phyloP scores from a whole-genome alignment of 345 rosid genomes.

The Hypericum perforatum region DNA sequence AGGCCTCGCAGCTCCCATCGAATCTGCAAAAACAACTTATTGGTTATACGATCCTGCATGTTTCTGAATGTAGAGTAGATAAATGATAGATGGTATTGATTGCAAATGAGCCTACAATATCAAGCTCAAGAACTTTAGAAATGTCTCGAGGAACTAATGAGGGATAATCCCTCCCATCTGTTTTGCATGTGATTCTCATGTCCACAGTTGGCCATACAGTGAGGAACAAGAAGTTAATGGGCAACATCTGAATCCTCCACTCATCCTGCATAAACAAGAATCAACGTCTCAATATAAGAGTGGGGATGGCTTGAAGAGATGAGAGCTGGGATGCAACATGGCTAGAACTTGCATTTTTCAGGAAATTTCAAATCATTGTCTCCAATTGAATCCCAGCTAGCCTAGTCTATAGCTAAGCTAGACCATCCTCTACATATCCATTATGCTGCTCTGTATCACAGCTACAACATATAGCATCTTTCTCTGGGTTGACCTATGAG shows the following conservation, averaged over 20 bases:
- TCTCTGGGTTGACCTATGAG: no score
- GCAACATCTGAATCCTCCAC: slow-evolving; percentile 90
- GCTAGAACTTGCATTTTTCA: no score
- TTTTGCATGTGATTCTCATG: slow-evolving; percentile 63
- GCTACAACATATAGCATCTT: no score
- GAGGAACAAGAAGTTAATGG: slow-evolving; percentile 54
- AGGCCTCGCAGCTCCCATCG: slow-evolving; percentile 89
- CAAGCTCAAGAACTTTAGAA: slow-evolving; percentile 63
- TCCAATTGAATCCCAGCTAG: no score
- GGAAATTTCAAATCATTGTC: no score
- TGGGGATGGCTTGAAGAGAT: no score
- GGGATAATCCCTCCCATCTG: slow-evolving; percentile 62
- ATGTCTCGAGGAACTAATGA: slow-evolving; percentile 45
- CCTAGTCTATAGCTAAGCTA: no score
- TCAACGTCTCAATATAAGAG: no score
- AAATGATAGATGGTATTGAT: no score
- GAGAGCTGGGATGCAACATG: no score
- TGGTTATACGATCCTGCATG: not conserved
- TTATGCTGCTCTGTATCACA: no score
- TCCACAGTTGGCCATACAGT: slow-evolving; percentile 73
- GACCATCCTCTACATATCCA: no score
- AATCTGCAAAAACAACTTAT: slow-evolving; percentile 25
- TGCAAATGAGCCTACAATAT: slow-evolving; percentile 31
- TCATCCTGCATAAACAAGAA: slow-evolving; percentile 34
- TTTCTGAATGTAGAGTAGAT: not conserved